Evolutionary conservation across 228 moss, liverwort and hornwort genomes (phyloP).

Genomic region (Sphagnum fallax): DNA sequence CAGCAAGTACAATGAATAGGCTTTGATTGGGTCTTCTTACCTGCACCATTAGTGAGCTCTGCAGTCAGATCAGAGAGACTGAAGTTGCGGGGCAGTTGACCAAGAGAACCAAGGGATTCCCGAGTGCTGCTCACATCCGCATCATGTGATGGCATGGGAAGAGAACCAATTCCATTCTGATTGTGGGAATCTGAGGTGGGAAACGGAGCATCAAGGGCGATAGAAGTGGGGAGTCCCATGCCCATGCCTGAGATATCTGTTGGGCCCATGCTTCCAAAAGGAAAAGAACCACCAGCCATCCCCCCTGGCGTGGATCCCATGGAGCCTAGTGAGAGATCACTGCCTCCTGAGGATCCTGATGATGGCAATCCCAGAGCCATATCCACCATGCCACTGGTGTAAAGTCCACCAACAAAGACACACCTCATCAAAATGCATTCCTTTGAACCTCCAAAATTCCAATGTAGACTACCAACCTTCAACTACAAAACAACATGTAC

Average conservation of each 20-base stretch:
- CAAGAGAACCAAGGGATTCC: conserved; percentile 96
- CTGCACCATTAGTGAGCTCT: conserved; percentile 93
- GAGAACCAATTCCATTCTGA: conserved; percentile 75
- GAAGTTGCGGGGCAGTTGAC: conserved; percentile 93
- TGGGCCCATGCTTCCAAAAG: conserved; percentile 91
- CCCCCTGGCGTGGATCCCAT: conserved; percentile 65
- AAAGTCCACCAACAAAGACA: not conserved
- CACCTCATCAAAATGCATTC: not conserved
- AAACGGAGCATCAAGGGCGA: conserved; percentile 78
- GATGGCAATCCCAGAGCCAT: conserved; percentile 61
- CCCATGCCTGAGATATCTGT: conserved; percentile 92
- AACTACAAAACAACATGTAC: not conserved
- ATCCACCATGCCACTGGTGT: conserved; percentile 51
- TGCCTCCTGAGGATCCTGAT: conserved; percentile 38
- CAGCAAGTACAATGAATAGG: too few relatives aligned
- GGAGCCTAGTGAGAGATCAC: conserved; percentile 64
- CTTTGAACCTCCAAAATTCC: not conserved
- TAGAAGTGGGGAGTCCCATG: conserved; percentile 76
- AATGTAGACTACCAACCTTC: not conserved
- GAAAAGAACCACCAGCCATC: conserved; percentile 66
- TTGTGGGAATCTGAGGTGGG: conserved; percentile 64
- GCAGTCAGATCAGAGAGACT: conserved; percentile 99
- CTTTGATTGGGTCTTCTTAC: conserved; percentile 12
- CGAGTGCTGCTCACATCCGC: conserved; percentile 76
- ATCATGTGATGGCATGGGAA: conserved; percentile 76